Evolutionary conservation across 1,139 yeast species (phyloP), one percentile per base, ranked within the genome.

Genomic region (Hansenula lynferdii): DNA sequence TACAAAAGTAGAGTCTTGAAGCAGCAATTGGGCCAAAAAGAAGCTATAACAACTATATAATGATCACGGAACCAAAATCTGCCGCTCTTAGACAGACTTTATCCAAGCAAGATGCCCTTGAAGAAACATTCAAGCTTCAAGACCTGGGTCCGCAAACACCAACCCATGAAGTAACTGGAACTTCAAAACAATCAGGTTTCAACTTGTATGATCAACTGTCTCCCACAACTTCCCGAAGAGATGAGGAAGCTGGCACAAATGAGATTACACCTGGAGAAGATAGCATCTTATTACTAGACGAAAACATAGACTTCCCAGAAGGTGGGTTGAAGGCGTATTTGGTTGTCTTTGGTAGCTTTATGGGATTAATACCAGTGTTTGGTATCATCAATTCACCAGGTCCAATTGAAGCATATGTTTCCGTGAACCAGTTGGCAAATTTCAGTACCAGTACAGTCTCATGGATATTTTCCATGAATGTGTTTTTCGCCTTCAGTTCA

Each of bases 381-480:
- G 94, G 94, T 4, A 57, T 81, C 19, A 68, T 80, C 51, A 83
- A 83, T 51, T 67, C 85, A 1, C 60, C 78, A 25, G 92, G 92
- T 43, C 87, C 86, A 0, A 69, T 82, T 35, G 83, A 82, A 57
- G 73, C 85, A 1, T 80, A 81, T 48, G 69, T 83, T 12, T 28
- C 64, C 72, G 47, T 45, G 20, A 42, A 80, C 52, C 84, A 78
- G 50, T 61, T 81, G 35, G 56, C 60, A 9, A 47, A 65, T 25
- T 65, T 64, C 8, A 58, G 67, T 14, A 61, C 76, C 5, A 67
- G 80, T 2, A 66, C 72, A 8, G 70, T 79, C 3, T 75, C 85
- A n/a, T 82, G 89, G 90, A 72, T 83, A 22, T 80, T 81, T 53
- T 77, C 87, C 1, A 54, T 81, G 18, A 75, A 70, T 53, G 56